Base-by-base conservation (phyloP, 495 filamentous ascomycete genomes). In the Chaetomium cochliodes region DNA sequence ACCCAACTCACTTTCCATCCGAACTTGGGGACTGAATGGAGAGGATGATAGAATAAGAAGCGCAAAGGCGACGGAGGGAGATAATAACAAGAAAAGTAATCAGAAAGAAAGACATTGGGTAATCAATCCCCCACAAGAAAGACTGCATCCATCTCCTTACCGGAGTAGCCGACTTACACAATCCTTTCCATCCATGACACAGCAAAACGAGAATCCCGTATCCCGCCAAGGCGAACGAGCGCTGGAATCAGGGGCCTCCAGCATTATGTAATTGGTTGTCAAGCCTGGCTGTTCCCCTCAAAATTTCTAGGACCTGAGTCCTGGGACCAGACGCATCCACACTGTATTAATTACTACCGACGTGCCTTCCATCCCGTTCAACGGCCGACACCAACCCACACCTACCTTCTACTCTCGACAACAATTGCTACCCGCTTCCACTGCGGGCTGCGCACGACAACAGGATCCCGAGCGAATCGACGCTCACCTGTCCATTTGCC, bases 251-350 rank as follows among this genome's bases (percentile, higher is more conserved):
- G 28, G 49, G 58, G 63, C 39, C 20, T 51, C 56, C 49, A 20
- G 60, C 47, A 57, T 67, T 67, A 67, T 67, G 65, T 67, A 67
- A 67, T 67, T 58, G 62, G 65, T 28, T 56, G n/a, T 33, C 60
- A 44, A 63, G 47, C 54, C 65, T n/a, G 62, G 65, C 46, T 51
- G 67, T 63, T 73, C 69, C 69, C 71, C 67, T 71, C 72, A 61
- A 74, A 74, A 74, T 68, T 72, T 72, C 57, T 57, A 46, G 44
- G 67, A 52, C 41, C 28, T 44, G 20, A 58, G 41, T 49, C 54
- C 46, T 63, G 11, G 58, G 46, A 52, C 63, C 37, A 44, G 22
- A 22, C 44, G 18, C 62, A 65, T 62, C 51, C 58, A 54, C 58
- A 52, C 52, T 68, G 57, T 67, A 49, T n/a, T 58, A 3, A 5